Percentiles rank a stretch among this genome's conserved stretches.
phyloP scores from a whole-genome alignment of 306 rosid genomes.

The Parietaria judaica region DNA sequence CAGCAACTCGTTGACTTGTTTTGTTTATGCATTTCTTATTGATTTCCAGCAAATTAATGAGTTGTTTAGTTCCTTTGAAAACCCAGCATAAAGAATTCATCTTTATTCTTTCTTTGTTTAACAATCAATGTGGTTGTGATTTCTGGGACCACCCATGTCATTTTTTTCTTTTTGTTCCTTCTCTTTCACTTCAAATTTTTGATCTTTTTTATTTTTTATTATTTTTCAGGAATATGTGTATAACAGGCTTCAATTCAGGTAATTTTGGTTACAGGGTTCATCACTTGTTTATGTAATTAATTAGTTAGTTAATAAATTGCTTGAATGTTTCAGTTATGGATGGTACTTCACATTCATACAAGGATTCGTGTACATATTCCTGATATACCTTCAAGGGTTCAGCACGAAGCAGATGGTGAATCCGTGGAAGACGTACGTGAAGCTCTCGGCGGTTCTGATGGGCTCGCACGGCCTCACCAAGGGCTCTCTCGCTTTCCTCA shows the following conservation, averaged over 20 bases:
- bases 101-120: background rate
- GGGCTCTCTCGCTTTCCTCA: conserved; percentile 91
- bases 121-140: background rate
- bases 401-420: conserved; percentile 95
- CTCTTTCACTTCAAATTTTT: background rate
- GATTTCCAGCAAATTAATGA: conserved; percentile 5
- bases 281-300: background rate
- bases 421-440: conserved; percentile 96
- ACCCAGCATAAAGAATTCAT: background rate
- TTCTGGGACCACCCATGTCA: conserved; percentile 15
- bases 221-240: conserved; percentile 89
- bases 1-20: background rate
- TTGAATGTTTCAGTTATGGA: conserved; percentile 65
- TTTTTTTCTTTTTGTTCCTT: background rate
- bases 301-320: conserved; percentile 4
- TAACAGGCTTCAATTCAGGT: conserved; percentile 94
- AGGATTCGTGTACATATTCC: conserved; percentile 83
- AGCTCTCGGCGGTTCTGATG: conserved; percentile 90
- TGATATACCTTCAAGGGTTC: conserved; percentile 90
- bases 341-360: conserved; percentile 99
- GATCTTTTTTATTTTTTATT: background rate
- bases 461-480: conserved; percentile 98
- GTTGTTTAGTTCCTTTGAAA: background rate
- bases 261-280: conserved; percentile 16
- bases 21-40: background rate